Base-by-base conservation (phyloP, 192 early-diverging fungal species). In the Coemansia sp. region DNA sequence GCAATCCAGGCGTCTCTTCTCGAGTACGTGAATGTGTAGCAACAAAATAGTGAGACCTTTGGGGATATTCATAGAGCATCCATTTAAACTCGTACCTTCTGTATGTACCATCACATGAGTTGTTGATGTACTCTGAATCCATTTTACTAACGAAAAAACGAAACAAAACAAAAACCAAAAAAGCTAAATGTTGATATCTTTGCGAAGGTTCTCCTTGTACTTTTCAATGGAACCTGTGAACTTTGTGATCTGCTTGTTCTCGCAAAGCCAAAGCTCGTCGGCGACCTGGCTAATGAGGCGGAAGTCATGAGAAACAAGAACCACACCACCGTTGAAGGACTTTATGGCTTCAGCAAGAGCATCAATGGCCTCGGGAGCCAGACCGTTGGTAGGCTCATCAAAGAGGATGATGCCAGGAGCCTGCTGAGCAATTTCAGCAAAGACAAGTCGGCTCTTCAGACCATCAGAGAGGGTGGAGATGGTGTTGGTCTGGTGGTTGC, bases 281-380 rank as follows among this genome's bases (percentile, higher is more conserved):
- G 96, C 97, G 71, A 99, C 93, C 85, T 99, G 95, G 58, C 87
- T 89, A 72, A 99, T 96, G 58, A 99, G 85, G 68, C 97, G 86
- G 90, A 99, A 99, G 87, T 99, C 97, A 92, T 99, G 97, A 66
- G 92, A 94, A 62, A 99, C 97, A 36, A 99, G 86, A 23, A 99
- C 96, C 64, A 98, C 93, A 73, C 97, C 97, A 45, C 97, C 97
- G 68, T 90, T 90, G 81, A 94, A 99, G 60, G 76, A 73, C 76
- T 97, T 96, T 87, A 99, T 98, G 43, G 97, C 97, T 21, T 94
- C 87, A 30, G 97, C 97, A 61, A 99, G 82, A 26, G 92, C 91
- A 76, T 98, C 96, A 67, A 99, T 98, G 43, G 94, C 88, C 72
- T 92, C 92, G 67, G 92, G 92, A 80, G 93, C 89, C 81, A 99